These are phyloP conservation scores for Blastosporella zonata DNA, from an alignment of 1,284 basidiomycete species.

Conservation along the genomic window DNA sequence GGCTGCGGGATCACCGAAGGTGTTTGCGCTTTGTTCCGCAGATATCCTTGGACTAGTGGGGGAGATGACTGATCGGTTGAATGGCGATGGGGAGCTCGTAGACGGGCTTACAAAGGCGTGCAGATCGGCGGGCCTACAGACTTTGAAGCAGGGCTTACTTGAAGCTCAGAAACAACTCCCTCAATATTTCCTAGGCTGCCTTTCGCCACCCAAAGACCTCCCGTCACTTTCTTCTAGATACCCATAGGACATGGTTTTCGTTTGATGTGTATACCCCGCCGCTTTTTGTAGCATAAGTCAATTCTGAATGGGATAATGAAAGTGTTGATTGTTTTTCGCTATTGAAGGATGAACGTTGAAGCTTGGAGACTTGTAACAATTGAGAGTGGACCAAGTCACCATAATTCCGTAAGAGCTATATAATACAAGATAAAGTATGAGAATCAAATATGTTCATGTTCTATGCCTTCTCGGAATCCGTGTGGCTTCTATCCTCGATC, in stretches of 20 bases:
- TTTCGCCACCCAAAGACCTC: constrained; percentile 2
- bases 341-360: too few species aligned
- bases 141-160: constrained; percentile 22
- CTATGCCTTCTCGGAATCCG: constrained; percentile 11
- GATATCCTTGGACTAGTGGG: constrained; percentile 29
- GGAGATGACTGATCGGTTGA: constrained; percentile 29
- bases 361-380: too few species aligned
- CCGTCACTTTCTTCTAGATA: too few species aligned
- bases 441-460: background rate
- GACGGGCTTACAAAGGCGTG: constrained; percentile 26
- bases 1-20: constrained; percentile 28
- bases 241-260: too few species aligned
- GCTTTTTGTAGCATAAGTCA: too few species aligned
- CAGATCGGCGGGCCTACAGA: constrained; percentile 27
- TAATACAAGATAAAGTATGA: background rate
- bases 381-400: too few species aligned
- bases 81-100: constrained; percentile 28
- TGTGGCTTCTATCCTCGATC: constrained; percentile 2
- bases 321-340: too few species aligned
- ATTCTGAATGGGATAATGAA: too few species aligned
- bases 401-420: too few species aligned
- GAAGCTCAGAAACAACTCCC: constrained; percentile 25
- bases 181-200: constrained; percentile 31
- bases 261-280: too few species aligned
- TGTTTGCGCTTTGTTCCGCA: constrained; percentile 27